Conservation (phyloP, 768 basidiomycete species). For the Trametes maxima region DNA sequence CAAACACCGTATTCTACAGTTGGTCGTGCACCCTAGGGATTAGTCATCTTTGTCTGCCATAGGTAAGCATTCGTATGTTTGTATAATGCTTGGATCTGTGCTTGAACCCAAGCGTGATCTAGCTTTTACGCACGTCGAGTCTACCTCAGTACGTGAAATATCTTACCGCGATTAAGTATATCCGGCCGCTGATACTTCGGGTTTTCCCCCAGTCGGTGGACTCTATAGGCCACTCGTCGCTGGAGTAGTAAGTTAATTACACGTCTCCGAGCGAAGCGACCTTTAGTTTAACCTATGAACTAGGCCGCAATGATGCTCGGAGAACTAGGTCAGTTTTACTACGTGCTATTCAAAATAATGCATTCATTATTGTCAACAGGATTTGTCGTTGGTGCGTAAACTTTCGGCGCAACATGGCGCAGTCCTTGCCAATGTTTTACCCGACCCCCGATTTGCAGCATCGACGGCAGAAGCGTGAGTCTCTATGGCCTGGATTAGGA, state of each 20-base stretch:
- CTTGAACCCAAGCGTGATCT: neutral
- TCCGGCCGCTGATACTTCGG: neutral
- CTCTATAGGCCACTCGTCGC: neutral
- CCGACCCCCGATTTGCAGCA: neutral
- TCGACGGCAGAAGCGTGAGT: neutral
- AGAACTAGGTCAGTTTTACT: neutral
- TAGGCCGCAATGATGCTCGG: slow-evolving; percentile 2
- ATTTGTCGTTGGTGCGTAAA: neutral
- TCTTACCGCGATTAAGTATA: neutral
- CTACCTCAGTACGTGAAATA: slow-evolving; percentile 4
- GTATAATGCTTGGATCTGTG: neutral
- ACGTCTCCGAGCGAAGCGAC: too few species aligned
- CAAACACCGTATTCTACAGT: neutral
- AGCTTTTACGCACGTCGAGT: slow-evolving; percentile 12
- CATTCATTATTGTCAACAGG: neutral
- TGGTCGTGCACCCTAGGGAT: neutral
- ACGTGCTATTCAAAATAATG: too few species aligned
- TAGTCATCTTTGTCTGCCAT: slow-evolving; percentile 8
- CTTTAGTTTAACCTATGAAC: too few species aligned
- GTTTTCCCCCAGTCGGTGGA: slow-evolving; percentile 2
- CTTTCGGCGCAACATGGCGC: too few species aligned
- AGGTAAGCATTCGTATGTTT: neutral
- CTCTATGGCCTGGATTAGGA: too few species aligned
- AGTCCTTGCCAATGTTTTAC: neutral
- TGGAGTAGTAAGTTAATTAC: slow-evolving; percentile 5